phyloP scores from a whole-genome alignment of 1,284 basidiomycete genomes.

The Abortiporus biennis region DNA sequence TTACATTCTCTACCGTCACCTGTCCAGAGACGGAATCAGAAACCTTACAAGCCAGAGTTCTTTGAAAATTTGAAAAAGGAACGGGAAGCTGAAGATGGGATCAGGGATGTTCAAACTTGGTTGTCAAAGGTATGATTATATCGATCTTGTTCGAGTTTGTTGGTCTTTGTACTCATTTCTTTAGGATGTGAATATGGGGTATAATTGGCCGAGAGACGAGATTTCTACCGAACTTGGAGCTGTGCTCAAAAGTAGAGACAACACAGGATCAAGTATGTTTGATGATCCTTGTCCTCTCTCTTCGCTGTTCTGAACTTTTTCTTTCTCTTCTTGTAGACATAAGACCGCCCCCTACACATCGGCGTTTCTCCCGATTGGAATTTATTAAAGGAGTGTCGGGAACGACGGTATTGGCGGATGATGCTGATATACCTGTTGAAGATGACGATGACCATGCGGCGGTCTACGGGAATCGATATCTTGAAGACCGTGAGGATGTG shows the following conservation, averaged over 20 bases:
- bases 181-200: constrained; percentile 26
- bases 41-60: constrained; percentile 72
- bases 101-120: constrained; percentile 55
- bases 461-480: neutral
- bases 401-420: constrained; percentile 1
- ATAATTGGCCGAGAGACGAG: constrained; percentile 49
- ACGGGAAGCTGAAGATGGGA: constrained; percentile 50
- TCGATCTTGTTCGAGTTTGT: constrained; percentile 13
- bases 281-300: neutral
- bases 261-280: constrained; percentile 6
- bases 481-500: constrained; percentile 2
- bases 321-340: too few species aligned
- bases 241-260: constrained; percentile 43
- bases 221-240: constrained; percentile 58
- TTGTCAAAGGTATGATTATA: constrained; percentile 27
- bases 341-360: constrained; percentile 32
- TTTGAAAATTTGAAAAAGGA: constrained; percentile 53
- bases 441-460: neutral
- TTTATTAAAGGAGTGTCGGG: constrained; percentile 30
- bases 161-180: constrained; percentile 18
- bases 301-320: neutral
- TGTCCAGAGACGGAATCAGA: constrained; percentile 72
- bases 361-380: constrained; percentile 46
- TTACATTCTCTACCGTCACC: constrained; percentile 84
- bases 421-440: neutral